phyloP scores from a whole-genome alignment of 192 early-diverging fungal genomes.

The Backusella morwellensis region DNA sequence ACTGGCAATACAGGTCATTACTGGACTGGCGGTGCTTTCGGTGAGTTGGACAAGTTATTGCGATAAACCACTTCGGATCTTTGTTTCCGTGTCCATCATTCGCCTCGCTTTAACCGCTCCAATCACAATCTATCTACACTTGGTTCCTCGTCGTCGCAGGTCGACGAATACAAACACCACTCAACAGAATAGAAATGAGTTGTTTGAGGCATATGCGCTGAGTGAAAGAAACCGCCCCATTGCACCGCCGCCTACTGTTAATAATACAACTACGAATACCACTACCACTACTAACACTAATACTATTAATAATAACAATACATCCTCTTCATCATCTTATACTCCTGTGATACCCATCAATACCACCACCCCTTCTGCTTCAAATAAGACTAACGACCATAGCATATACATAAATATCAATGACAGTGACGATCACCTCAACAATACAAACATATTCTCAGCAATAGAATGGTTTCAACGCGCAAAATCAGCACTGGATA shows the following conservation, averaged over 20 bases:
- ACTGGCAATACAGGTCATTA: slow-evolving; percentile 34
- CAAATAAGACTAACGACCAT: background rate
- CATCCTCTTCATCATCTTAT: background rate
- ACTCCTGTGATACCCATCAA: slow-evolving; percentile 3
- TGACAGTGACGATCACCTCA: background rate
- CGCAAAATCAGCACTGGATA: slow-evolving; percentile 52
- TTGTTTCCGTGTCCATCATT: slow-evolving; percentile 58
- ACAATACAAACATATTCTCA: background rate
- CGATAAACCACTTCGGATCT: slow-evolving; percentile 53
- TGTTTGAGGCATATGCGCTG: background rate
- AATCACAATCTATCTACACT: slow-evolving; percentile 58
- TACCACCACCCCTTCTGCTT: background rate
- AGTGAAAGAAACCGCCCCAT: background rate
- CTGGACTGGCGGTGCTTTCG: slow-evolving; percentile 43
- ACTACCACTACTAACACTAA: background rate
- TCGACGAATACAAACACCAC: background rate
- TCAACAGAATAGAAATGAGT: background rate
- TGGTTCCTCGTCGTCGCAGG: slow-evolving; percentile 43
- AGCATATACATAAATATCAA: background rate
- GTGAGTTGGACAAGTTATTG: slow-evolving; percentile 48
- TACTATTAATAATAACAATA: background rate
- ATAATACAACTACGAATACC: background rate
- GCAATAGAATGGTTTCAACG: background rate
- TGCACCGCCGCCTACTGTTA: background rate
- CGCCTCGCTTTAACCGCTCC: slow-evolving; percentile 63